phyloP scores from a whole-genome alignment of 2,329 filamentous ascomycete species.

The Cladosporium halotolerans region DNA sequence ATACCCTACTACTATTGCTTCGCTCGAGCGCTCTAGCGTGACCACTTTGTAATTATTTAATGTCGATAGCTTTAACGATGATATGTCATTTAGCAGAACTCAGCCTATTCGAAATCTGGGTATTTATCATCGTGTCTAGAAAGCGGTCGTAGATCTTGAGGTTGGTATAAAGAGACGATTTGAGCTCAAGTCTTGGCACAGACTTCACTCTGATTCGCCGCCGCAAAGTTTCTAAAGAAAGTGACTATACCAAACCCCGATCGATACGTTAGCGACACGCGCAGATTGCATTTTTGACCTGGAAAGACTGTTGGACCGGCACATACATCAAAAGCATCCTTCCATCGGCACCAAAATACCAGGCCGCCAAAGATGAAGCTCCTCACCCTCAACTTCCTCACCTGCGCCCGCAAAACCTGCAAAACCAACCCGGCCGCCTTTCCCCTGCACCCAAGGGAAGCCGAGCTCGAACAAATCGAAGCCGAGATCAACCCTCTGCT shows the following conservation, averaged over 20 bases:
- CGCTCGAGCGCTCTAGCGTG: background rate
- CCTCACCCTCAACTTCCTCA: conserved; percentile 91
- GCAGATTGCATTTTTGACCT: no score
- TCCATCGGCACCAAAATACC: no score
- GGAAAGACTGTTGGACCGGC: no score
- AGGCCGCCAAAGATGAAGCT: conserved; percentile 67
- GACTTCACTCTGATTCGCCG: background rate
- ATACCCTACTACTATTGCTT: conserved; percentile 3
- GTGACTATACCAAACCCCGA: background rate
- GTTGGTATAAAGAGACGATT: no score
- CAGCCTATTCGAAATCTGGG: no score
- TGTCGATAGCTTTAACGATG: background rate
- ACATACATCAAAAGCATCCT: no score
- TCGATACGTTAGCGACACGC: background rate
- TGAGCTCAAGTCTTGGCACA: background rate
- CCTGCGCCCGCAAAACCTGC: conserved; percentile 93
- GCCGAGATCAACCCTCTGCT: conserved; percentile 75
- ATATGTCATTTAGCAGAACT: background rate
- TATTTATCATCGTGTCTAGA: no score
- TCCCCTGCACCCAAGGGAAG: conserved; percentile 86
- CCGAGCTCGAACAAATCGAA: conserved; percentile 79
- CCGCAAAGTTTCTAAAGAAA: conserved; percentile 3
- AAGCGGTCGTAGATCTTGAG: no score
- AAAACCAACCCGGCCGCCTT: conserved; percentile 74
- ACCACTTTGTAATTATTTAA: background rate